A percentile compares a stretch with the other conserved stretches of the same genome.
phyloP scores from a whole-genome alignment of 2,329 filamentous ascomycete genomes.

The Talaromyces sp. region DNA sequence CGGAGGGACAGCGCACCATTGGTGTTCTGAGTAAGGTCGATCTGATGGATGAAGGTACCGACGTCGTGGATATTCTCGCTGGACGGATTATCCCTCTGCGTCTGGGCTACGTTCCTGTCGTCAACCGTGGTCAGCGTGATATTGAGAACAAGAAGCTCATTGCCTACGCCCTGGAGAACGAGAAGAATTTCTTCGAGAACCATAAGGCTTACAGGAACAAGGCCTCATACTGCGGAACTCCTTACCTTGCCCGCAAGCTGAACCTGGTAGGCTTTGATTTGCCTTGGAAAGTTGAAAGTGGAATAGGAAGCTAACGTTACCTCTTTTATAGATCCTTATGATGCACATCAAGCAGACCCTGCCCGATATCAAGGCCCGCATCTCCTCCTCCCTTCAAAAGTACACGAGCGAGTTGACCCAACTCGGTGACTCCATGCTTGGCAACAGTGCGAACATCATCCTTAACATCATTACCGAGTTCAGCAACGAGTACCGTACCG shows the following conservation, averaged over 20 bases:
- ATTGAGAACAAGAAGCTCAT: conserved; percentile 99
- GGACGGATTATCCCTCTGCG: conserved; percentile 95
- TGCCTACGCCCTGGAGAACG: conserved; percentile 83
- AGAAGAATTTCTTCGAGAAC: conserved; percentile 97
- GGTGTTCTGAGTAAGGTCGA: conserved; percentile 99
- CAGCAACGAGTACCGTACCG: conserved; percentile 94
- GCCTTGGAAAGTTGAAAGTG: neutral
- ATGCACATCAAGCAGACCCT: conserved; percentile 99
- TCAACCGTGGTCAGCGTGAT: conserved; percentile 96
- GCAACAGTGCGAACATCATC: conserved; percentile 94
- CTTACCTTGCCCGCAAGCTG: conserved; percentile 92
- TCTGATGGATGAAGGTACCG: conserved; percentile 97
- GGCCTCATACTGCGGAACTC: conserved; percentile 96
- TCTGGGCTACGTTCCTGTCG: conserved; percentile 93
- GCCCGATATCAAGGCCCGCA: conserved; percentile 96
- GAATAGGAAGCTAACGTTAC: conserved; percentile 1
- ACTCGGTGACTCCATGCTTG: conserved; percentile 90
- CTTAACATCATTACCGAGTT: conserved; percentile 99
- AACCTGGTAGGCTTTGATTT: conserved; percentile 66
- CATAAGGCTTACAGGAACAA: conserved; percentile 99
- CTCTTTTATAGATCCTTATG: conserved; percentile 74
- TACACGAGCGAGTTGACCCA: conserved; percentile 79
- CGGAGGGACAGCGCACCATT: conserved; percentile 95
- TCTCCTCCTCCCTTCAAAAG: conserved; percentile 90
- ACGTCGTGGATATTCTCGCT: conserved; percentile 97